Base-by-base conservation (phyloP, 306 rosid genomes). In the Leucaena leucocephala region DNA sequence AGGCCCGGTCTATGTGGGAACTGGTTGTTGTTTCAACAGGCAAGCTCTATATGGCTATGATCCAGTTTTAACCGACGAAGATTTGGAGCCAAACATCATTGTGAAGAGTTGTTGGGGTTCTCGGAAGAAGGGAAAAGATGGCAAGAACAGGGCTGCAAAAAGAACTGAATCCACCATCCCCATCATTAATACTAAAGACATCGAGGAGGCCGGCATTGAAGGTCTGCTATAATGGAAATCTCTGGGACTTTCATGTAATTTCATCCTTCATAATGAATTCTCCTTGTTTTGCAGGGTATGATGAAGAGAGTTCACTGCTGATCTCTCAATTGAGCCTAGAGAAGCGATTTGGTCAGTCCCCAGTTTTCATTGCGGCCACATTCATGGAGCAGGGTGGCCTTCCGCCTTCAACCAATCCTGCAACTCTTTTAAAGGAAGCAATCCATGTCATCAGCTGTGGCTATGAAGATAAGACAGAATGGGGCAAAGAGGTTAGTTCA, bases 401-500 rank as follows among this genome's bases (percentile, higher is more conserved):
- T 88, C 99, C 99, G 42, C 98, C 98, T 33, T 54, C 99, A 63
- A 96, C 99, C 34, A 96, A 96, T 71, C 94, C 99, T 75, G 93
- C 99, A 78, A 96, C 97, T 80, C 98, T 96, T 84, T 82, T 96
- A 72, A 96, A 93, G 89, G 99, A 96, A 85, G 99, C 99, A 67
- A 96, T 96, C 81, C 99, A 96, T 82, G 99, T 96, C 72, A 96
- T 96, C 80, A 93, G 99, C 67, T 96, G 99, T 84, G 99, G 99
- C 38, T 96, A 96, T 67, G 99, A 96, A 85, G 99, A 96, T 86
- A 96, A 96, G 87, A 86, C 90, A 48, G 99, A 96, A 68, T 96
- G 99, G 99, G 99, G 99, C 21, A 96, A 93, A 86, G 99, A 96
- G 98, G 99, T 96, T 45, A 81, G 57, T 79, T 48, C 67, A 75